phyloP scores from a whole-genome alignment of 2,329 filamentous ascomycete species.

The Coniochaeta ligniaria region DNA sequence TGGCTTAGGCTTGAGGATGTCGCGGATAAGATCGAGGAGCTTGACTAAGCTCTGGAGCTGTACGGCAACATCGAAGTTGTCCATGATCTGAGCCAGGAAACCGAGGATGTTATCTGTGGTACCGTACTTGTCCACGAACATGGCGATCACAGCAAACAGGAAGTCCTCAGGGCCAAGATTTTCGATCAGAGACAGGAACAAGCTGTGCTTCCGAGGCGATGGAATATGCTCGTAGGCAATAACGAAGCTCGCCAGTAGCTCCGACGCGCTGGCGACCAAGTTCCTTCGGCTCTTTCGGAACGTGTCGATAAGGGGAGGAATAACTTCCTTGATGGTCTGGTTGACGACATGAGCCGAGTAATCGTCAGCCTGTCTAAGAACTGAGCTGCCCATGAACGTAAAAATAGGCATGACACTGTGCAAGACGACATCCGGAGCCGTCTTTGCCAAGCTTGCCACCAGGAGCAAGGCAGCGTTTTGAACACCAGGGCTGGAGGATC shows the following conservation, averaged over 20 bases:
- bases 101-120: conserved; percentile 64
- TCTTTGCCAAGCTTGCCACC: conserved; percentile 77
- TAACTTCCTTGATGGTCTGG: conserved; percentile 88
- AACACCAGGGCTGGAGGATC: conserved; percentile 84
- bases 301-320: conserved; percentile 83
- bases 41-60: conserved; percentile 74
- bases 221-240: conserved; percentile 96
- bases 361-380: conserved; percentile 88
- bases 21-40: conserved; percentile 66
- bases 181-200: conserved; percentile 80
- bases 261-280: conserved; percentile 73
- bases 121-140: conserved; percentile 86
- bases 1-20: conserved; percentile 70
- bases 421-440: conserved; percentile 83
- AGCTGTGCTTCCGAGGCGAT: conserved; percentile 68
- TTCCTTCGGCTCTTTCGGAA: conserved; percentile 74
- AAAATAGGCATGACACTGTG: conserved; percentile 99
- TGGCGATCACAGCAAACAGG: conserved; percentile 77
- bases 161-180: conserved; percentile 84
- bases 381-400: conserved; percentile 91
- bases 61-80: conserved; percentile 63
- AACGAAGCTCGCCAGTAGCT: conserved; percentile 90
- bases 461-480: conserved; percentile 87
- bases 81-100: conserved; percentile 71
- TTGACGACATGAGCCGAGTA: conserved; percentile 96